phyloP scores from a whole-genome alignment of 140 eudicot species.

The Flaveria floridana region DNA sequence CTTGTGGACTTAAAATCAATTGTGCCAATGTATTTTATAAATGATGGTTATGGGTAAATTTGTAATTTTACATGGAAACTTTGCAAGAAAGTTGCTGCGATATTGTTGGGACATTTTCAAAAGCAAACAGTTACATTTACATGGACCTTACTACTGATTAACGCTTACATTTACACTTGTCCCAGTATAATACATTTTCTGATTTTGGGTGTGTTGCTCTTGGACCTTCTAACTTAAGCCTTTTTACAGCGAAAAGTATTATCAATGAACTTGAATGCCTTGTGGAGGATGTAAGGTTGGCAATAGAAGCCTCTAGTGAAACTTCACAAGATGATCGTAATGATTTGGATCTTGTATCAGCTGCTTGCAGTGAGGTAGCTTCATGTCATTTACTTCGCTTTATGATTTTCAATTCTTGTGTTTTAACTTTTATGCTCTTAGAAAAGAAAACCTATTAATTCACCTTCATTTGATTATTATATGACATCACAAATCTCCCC shows the following conservation, averaged over 20 bases:
- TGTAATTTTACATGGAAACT: not conserved
- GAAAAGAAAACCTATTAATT: not conserved
- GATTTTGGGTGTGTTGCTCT: not conserved
- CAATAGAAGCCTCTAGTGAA: slow-evolving; percentile 33
- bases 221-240: slow-evolving; percentile 15
- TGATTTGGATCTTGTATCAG: slow-evolving; percentile 26
- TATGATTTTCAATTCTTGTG: not conserved
- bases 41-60: not conserved
- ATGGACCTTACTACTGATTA: not conserved
- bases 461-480: not conserved
- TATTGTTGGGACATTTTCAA: not conserved
- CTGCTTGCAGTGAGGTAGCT: slow-evolving; percentile 40
- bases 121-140: slow-evolving; percentile 1
- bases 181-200: not conserved
- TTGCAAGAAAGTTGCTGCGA: not conserved
- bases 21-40: not conserved
- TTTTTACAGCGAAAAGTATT: slow-evolving; percentile 45
- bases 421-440: not conserved
- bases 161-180: not conserved
- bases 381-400: slow-evolving; percentile 11
- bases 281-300: slow-evolving; percentile 43
- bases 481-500: not conserved
- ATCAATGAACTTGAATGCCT: slow-evolving; percentile 60
- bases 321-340: slow-evolving; percentile 29
- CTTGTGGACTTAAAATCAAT: slow-evolving; percentile 6